Evolutionary conservation across 164 flowering plant genomes (phyloP).

Genomic region (Paratinospora sagittata): DNA sequence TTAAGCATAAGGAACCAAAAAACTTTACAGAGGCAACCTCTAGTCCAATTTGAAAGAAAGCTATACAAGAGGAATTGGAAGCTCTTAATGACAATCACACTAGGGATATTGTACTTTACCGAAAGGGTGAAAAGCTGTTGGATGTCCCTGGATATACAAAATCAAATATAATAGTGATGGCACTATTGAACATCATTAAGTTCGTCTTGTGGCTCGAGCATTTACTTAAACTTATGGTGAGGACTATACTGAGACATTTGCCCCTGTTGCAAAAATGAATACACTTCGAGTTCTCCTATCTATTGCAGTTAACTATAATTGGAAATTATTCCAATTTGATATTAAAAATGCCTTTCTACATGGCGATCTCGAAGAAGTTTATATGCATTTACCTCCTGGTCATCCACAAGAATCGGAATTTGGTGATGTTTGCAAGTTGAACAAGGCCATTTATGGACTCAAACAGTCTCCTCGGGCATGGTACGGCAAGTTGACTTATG

Average conservation of each 20-base stretch:
- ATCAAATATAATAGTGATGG: conserved; percentile 5
- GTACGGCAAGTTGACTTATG: no score
- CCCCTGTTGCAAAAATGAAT: background rate
- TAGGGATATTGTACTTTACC: conserved; percentile 2
- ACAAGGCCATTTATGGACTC: no score
- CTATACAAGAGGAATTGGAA: conserved; percentile 8
- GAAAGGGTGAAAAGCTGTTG: background rate
- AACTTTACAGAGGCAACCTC: background rate
- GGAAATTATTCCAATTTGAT: no score
- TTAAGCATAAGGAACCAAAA: background rate
- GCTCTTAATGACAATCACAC: no score
- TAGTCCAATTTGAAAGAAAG: background rate
- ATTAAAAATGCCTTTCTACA: no score
- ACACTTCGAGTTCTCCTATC: no score
- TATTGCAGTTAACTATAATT: no score
- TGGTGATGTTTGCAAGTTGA: no score
- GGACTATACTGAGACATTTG: background rate
- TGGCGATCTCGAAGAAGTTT: no score
- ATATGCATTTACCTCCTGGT: no score
- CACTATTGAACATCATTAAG: conserved; percentile 1
- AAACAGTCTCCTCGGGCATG: no score
- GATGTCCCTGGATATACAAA: conserved; percentile 2
- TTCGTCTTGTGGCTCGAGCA: background rate
- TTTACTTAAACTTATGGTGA: background rate
- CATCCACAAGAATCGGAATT: no score